Percentiles rank a stretch among this genome's conserved stretches.
Evolutionary conservation across 148 eudicot species (phyloP).

Genomic region (Hydrangea macrophylla): DNA sequence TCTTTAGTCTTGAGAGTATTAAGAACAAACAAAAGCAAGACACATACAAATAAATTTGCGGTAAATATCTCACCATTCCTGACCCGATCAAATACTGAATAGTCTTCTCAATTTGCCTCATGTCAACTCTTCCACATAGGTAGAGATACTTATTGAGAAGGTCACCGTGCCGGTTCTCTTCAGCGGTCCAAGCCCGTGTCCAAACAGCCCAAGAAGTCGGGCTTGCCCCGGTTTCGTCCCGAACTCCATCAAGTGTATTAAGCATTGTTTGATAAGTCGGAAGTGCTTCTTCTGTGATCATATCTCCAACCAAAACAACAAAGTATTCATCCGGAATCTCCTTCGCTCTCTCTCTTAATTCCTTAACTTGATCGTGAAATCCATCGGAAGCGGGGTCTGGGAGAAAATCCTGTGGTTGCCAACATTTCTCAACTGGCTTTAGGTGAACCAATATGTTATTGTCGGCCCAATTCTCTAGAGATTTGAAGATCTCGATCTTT

Average conservation of each 20-base stretch:
- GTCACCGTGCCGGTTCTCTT: slow-evolving; percentile 29
- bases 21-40: not conserved
- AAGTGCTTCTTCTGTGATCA: slow-evolving; percentile 33
- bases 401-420: slow-evolving; percentile 26
- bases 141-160: slow-evolving; percentile 28
- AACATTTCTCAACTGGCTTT: slow-evolving; percentile 21
- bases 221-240: slow-evolving; percentile 29
- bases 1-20: not conserved
- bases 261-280: slow-evolving; percentile 31
- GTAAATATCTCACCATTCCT: slow-evolving; percentile 23
- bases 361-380: slow-evolving; percentile 23
- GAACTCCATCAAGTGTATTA: slow-evolving; percentile 25
- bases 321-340: slow-evolving; percentile 28
- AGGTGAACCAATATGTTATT: slow-evolving; percentile 19
- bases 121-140: slow-evolving; percentile 28
- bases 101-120: slow-evolving; percentile 32
- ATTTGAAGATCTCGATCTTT: slow-evolving; percentile 20
- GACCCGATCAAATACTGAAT: slow-evolving; percentile 31
- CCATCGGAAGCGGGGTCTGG: slow-evolving; percentile 26
- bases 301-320: slow-evolving; percentile 30
- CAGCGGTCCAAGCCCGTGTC: slow-evolving; percentile 34
- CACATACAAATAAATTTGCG: not conserved
- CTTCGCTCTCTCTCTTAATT: slow-evolving; percentile 27
- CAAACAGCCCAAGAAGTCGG: slow-evolving; percentile 25
- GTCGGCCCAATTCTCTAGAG: slow-evolving; percentile 18